Base-by-base conservation (phyloP, 768 basidiomycete genomes). In the Lactarius trivialis region DNA sequence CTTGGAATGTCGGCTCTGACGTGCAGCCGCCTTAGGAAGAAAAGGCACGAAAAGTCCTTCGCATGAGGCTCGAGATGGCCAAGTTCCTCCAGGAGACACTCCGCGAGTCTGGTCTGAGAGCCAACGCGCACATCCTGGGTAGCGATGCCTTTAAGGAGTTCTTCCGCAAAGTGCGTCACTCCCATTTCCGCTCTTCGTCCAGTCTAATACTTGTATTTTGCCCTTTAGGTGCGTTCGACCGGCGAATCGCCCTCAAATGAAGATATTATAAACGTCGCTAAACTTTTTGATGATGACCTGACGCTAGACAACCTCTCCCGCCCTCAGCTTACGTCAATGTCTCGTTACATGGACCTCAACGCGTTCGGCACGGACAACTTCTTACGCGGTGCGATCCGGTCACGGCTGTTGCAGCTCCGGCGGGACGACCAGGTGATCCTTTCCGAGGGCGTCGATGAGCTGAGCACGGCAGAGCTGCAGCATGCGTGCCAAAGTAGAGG, bases 341-440 rank as follows among this genome's bases (percentile, higher is more conserved):
- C 87, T 68, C 83, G 93, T 60, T 98, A 99, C 73, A 97, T 99
- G 93, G 92, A 89, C 59, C 83, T 98, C 70, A 96, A 98, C 76
- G 95, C 96, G 3, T 99, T 98, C 70, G 97, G 97, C 50, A 98
- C 96, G 17, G 97, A 99, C 75, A 98, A 98, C 76, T 98, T 97
- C 77, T 81, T 99, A 49, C 89, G 96, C 51, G 93, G 93, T 37
- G 85, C 89, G 37, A 91, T 99, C 72, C 88, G 93, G 28, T 83
- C 84, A 48, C 84, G 93, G 32, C 79, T 99, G 28, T 78, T 88
- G 65, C 82, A 89, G 69, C 81, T 99, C 67, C 83, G 93, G 57
- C 82, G 89, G 48, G 97, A 99, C 70, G 96, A 99, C 76, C 88
- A 98, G 75, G 85, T 89, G 56, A 99, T 99, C 68, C 79, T 90